These are phyloP conservation scores for Blastomyces parvus DNA, from an alignment of 2,329 filamentous ascomycete genomes.

Conservation along the genomic window DNA sequence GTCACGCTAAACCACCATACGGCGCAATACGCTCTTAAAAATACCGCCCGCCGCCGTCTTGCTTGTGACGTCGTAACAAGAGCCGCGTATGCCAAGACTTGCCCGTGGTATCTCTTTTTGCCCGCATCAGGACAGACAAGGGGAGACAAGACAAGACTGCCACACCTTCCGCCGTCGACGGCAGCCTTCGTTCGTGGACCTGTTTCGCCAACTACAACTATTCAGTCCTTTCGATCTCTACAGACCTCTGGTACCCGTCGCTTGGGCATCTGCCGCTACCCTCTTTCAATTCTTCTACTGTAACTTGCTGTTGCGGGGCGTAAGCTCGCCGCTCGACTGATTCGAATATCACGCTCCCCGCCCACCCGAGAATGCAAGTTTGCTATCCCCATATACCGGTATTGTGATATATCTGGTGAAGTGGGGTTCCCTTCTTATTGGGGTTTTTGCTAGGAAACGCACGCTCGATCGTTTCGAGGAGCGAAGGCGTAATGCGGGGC, in stretches of 20 bases:
- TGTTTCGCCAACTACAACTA: background rate
- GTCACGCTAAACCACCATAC: background rate
- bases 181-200: background rate
- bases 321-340: background rate
- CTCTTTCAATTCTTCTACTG: background rate
- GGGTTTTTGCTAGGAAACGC: background rate
- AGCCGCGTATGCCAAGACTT: slow-evolving; percentile 4
- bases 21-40: background rate
- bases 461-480: background rate
- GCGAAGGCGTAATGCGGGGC: background rate
- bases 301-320: background rate
- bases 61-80: slow-evolving; percentile 1
- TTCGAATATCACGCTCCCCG: background rate
- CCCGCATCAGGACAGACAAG: background rate
- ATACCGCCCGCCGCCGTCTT: background rate
- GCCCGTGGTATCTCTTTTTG: background rate
- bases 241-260: background rate
- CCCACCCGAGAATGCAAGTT: background rate
- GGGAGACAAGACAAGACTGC: background rate
- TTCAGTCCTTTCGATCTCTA: background rate
- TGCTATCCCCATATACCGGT: background rate
- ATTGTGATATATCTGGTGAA: slow-evolving; percentile 1
- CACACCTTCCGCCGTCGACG: background rate
- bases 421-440: background rate
- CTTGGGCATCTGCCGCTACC: background rate